Conservation (phyloP, 441 rosid genomes). For the Pelargonium exstipulatum region DNA sequence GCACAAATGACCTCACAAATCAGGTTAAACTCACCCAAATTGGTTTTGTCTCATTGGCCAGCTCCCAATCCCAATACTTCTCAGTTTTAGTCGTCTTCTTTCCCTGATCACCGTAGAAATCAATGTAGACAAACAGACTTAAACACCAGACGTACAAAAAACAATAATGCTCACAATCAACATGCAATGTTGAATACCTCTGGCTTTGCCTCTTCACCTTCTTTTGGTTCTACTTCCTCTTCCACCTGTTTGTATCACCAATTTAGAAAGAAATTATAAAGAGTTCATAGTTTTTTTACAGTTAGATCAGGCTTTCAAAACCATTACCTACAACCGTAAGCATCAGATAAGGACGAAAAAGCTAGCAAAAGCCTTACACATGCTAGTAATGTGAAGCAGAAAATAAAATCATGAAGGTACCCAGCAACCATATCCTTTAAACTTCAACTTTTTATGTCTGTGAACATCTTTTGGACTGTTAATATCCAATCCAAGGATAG, state of each 20-base stretch:
- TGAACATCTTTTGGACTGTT: no score
- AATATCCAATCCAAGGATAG: no score
- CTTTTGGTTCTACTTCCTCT: conserved; percentile 72
- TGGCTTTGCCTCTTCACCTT: conserved; percentile 68
- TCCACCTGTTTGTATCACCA: conserved; percentile 53
- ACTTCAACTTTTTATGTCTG: no score
- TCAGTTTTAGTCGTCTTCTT: conserved; percentile 81
- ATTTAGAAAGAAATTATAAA: not conserved
- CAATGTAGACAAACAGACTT: conserved; percentile 12
- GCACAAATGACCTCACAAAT: not conserved
- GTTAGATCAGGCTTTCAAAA: not conserved
- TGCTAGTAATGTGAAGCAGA: no score
- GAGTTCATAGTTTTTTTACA: no score
- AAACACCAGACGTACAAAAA: not conserved
- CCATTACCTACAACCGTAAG: no score
- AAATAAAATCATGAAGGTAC: no score
- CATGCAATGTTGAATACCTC: conserved; percentile 43
- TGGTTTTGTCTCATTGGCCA: conserved; percentile 91
- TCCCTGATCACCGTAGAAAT: conserved; percentile 44
- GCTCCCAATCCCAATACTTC: conserved; percentile 97
- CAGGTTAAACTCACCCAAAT: conserved; percentile 61
- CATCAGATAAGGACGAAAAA: no score
- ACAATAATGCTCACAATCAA: not conserved
- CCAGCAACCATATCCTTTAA: no score
- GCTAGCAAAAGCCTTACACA: no score